Percentiles rank a stretch among this genome's conserved stretches.
phyloP scores from a whole-genome alignment of 768 basidiomycete species.

The Pleurotus citrinopileatus region DNA sequence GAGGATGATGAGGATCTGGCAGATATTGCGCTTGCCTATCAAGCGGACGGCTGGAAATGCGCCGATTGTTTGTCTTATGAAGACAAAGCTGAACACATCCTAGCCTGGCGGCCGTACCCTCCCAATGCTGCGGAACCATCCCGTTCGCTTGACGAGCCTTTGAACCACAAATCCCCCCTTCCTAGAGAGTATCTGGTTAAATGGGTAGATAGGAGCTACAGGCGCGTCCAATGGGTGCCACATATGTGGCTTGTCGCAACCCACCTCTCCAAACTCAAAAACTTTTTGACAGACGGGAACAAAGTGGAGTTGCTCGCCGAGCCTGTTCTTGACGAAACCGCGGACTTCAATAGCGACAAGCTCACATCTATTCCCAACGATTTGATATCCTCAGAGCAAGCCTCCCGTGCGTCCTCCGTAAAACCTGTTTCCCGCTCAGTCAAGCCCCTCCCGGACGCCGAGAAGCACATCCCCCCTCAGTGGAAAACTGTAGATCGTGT shows the following conservation, averaged over 20 bases:
- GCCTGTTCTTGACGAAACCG: constrained; percentile 31
- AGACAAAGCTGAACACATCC: constrained; percentile 75
- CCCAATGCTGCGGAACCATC: constrained; percentile 55
- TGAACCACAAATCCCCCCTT: constrained; percentile 55
- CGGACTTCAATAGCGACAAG: constrained; percentile 27
- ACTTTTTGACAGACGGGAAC: constrained; percentile 71
- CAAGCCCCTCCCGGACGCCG: constrained; percentile 63
- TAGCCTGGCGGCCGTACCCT: constrained; percentile 90
- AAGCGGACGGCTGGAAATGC: constrained; percentile 62
- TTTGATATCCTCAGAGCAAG: constrained; percentile 39
- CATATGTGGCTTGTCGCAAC: constrained; percentile 85
- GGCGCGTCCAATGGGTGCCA: constrained; percentile 84
- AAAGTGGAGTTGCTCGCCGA: constrained; percentile 63
- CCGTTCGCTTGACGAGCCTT: constrained; percentile 32
- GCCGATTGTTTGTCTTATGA: constrained; percentile 73
- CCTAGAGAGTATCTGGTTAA: constrained; percentile 95
- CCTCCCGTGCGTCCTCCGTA: constrained; percentile 30
- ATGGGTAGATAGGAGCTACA: constrained; percentile 78
- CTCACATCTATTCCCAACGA: constrained; percentile 15
- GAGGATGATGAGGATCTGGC: constrained; percentile 29
- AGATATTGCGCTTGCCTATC: constrained; percentile 63
- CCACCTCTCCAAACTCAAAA: constrained; percentile 63
- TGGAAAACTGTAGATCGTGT: constrained; percentile 96
- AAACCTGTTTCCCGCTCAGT: constrained; percentile 29
- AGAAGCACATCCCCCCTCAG: constrained; percentile 63